Base-by-base conservation (phyloP, 2,329 filamentous ascomycete genomes). In the Thelonectria rubi region DNA sequence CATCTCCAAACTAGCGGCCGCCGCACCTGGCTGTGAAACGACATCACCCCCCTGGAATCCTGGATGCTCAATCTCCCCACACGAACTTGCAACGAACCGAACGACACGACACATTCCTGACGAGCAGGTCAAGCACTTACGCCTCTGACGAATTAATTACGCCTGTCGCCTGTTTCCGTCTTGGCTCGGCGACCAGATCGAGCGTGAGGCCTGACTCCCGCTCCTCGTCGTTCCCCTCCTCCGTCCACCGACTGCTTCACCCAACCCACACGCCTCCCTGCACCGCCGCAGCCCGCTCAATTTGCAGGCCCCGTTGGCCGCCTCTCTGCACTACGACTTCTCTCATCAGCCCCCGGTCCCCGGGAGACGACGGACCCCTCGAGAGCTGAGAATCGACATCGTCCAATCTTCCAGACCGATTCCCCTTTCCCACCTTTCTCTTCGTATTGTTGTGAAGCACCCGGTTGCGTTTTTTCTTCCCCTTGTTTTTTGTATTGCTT, bases 11-110 rank as follows among this genome's bases (percentile, higher is more conserved):
- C 61, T 50, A 70, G 67, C 68, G 65, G 46, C 68, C 60, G 65
- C 65, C 55, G 62, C 62, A 65, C 62, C 62, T 68, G 64, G 61
- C 69, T 67, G 67, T 71, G 69, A 71, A 71, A 71, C 69, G 62
- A 68, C 69, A 53, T 52, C 65, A 40, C 69, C 69, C 69, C 69
- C 69, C 66, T 67, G 45, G 39, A 67, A 69, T 69, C 69, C 67
- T 66, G 67, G 45, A 54, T 50, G 47, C 54, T 42, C 60, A 65
- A 65, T 67, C 65, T 67, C 65, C 63, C 65, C 65, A 65, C 65
- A 67, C 65, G 47, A 55, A 56, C 49, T 30, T 40, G 46, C 42
- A 46, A 32, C 37, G 39, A 42, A 42, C 10, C 37, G 39, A 42
- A 42, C 39, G 17, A 42, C 39, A 17, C 39, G 39, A 24, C 43